Conservation (phyloP, 2,329 filamentous ascomycete genomes). For the Penicillium vulpinum region DNA sequence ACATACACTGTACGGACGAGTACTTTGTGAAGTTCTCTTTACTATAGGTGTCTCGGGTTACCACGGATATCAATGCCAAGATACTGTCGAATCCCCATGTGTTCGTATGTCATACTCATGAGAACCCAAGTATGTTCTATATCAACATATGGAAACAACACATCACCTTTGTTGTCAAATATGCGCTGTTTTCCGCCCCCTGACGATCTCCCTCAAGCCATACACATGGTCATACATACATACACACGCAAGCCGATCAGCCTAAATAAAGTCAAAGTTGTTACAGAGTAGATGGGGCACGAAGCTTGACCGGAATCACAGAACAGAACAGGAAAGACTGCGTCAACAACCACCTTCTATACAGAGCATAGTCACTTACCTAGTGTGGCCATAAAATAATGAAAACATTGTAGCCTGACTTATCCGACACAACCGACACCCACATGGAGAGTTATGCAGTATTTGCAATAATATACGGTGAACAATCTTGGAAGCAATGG, state of each 20-base stretch:
- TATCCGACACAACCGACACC: neutral
- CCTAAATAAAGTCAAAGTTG: neutral
- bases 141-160: neutral
- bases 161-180: neutral
- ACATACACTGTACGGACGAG: too few relatives aligned
- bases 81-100: neutral
- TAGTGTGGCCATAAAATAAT: neutral
- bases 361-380: neutral
- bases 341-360: neutral
- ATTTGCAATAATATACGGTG: neutral
- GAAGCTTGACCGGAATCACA: constrained; percentile 1
- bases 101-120: too few relatives aligned
- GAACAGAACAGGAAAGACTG: neutral
- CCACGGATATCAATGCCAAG: neutral
- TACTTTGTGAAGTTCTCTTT: too few relatives aligned
- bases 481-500: neutral
- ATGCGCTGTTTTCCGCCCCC: constrained; percentile 4
- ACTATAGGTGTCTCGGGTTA: neutral
- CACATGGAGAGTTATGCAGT: neutral
- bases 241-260: constrained; percentile 1
- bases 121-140: neutral
- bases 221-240: too few relatives aligned
- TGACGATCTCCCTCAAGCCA: constrained; percentile 2
- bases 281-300: neutral
- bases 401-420: constrained; percentile 1